Evolutionary conservation across 1,284 basidiomycete species (phyloP).

Genomic region (Cryptococcus neoformans): DNA sequence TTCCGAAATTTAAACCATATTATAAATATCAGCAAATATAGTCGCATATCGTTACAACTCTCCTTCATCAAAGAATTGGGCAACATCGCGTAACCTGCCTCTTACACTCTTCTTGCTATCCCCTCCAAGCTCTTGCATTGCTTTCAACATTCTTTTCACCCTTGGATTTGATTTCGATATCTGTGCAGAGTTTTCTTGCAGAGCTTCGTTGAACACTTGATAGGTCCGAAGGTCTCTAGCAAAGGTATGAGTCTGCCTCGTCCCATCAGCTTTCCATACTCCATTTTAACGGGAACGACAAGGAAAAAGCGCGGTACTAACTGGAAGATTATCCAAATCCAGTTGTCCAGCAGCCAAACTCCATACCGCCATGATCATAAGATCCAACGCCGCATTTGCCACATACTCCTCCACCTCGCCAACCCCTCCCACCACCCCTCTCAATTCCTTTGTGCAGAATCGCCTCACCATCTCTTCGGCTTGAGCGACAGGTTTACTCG

Average conservation of each 20-base stretch:
- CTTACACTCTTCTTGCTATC: conserved; percentile 39
- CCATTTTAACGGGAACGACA: no score
- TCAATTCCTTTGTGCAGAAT: conserved; percentile 47
- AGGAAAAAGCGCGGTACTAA: conserved; percentile 18
- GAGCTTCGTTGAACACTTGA: conserved; percentile 30
- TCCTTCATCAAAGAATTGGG: conserved; percentile 21
- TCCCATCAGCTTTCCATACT: background rate
- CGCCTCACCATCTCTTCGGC: conserved; percentile 41
- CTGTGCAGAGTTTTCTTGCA: conserved; percentile 12
- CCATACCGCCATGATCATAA: conserved; percentile 47
- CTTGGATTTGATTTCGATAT: conserved; percentile 25
- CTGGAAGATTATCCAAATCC: conserved; percentile 37
- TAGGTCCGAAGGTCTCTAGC: conserved; percentile 47
- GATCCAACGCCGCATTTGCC: conserved; percentile 47
- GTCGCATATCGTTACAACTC: background rate
- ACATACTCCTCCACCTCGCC: conserved; percentile 46
- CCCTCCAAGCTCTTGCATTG: conserved; percentile 32
- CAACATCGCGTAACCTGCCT: conserved; percentile 31
- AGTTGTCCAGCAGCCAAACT: conserved; percentile 35
- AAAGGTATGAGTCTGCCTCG: conserved; percentile 45
- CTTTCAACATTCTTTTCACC: conserved; percentile 23
- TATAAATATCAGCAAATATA: no score
- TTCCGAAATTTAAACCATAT: no score
- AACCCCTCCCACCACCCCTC: conserved; percentile 37
- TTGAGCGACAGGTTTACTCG: conserved; percentile 27